Evolutionary conservation across 2,329 filamentous ascomycete species (phyloP).

Genomic region (Dactylonectria macrodidyma): DNA sequence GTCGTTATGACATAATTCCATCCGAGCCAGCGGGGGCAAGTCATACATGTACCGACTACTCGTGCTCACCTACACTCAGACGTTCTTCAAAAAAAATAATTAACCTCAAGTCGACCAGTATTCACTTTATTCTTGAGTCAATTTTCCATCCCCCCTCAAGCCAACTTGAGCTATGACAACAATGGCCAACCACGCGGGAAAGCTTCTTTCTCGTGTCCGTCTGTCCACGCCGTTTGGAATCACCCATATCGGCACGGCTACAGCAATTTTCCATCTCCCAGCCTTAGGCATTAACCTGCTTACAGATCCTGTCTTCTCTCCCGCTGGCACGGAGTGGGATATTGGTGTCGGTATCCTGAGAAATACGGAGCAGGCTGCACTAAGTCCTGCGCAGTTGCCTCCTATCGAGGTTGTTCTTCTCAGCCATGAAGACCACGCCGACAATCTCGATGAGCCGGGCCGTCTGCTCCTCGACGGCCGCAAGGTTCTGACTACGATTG

Average conservation of each 20-base stretch:
- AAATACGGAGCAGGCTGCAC: not conserved
- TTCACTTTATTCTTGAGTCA: not conserved
- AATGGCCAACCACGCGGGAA: not conserved
- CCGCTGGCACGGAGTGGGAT: not conserved
- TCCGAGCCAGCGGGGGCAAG: not conserved
- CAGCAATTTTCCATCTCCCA: not conserved
- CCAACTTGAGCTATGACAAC: not conserved
- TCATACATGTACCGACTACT: not conserved
- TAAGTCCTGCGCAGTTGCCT: not conserved
- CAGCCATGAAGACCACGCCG: not conserved
- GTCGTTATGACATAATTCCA: not conserved
- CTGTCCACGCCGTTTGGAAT: not conserved
- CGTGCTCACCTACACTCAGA: not conserved
- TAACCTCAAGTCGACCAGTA: not conserved
- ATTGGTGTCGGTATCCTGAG: not conserved
- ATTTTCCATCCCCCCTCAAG: not conserved
- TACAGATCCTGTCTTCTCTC: not conserved
- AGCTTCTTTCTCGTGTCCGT: not conserved
- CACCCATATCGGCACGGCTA: not conserved
- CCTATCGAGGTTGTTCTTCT: not conserved
- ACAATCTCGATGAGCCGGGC: not conserved
- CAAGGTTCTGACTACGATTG: not conserved
- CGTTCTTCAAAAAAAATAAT: not conserved
- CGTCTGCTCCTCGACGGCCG: not conserved
- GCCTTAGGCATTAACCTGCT: not conserved